A percentile compares a stretch with the other conserved stretches of the same genome.
phyloP scores from a whole-genome alignment of 2,329 filamentous ascomycete species.

The Curvularia spicifera region DNA sequence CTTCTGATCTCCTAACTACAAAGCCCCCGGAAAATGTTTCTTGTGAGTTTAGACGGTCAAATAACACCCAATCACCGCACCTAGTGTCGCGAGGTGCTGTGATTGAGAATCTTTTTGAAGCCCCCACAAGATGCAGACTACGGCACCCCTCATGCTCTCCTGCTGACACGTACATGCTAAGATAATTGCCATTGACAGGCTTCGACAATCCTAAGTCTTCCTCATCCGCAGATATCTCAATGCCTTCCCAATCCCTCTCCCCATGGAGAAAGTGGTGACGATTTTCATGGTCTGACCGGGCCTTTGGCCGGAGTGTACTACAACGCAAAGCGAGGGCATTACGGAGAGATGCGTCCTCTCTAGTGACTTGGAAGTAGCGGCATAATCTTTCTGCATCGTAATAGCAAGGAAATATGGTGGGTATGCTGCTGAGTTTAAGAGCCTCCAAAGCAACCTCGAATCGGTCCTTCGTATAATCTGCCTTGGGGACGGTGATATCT shows the following conservation, averaged over 20 bases:
- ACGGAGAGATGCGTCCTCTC: background rate
- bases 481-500: background rate
- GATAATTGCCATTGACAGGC: too few species aligned
- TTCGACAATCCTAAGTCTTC: background rate
- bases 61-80: background rate
- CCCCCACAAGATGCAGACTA: background rate
- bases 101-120: too few species aligned
- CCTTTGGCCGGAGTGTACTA: background rate
- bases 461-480: background rate
- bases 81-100: background rate
- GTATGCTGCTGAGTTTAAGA: too few species aligned
- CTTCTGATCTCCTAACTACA: background rate
- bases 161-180: background rate
- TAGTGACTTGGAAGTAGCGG: background rate
- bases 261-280: too few species aligned
- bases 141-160: background rate
- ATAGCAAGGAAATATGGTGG: too few species aligned
- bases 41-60: too few species aligned
- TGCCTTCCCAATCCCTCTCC: too few species aligned
- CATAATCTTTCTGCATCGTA: background rate
- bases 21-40: background rate
- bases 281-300: background rate
- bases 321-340: background rate
- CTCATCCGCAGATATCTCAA: background rate
- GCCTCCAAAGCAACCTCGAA: background rate